Evolutionary conservation across 148 eudicot genomes (phyloP).

Genomic region (Camellia lanceoleosa): DNA sequence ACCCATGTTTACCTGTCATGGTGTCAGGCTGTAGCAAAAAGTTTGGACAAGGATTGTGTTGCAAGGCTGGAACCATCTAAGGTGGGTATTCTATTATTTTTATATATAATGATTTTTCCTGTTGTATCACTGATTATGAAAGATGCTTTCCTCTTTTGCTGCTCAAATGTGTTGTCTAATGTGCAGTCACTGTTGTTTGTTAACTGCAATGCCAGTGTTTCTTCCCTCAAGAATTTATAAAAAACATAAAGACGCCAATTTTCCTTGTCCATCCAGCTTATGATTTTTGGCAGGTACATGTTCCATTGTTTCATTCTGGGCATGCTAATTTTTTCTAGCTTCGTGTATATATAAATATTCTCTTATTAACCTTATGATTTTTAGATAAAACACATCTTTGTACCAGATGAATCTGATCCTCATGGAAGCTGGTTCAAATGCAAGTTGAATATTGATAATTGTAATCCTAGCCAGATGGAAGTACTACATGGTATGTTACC

Average conservation of each 20-base stretch:
- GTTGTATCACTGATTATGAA: not conserved
- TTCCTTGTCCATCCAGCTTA: conserved; percentile 92
- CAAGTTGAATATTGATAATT: conserved; percentile 49
- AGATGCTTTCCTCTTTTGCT: conserved; percentile 9
- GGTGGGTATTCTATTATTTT: conserved; percentile 37
- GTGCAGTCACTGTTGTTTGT: conserved; percentile 15
- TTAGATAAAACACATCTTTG: conserved; percentile 73
- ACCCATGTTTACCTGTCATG: not conserved
- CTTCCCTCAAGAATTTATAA: conserved; percentile 71
- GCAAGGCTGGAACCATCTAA: conserved; percentile 59
- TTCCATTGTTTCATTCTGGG: not conserved
- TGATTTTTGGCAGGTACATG: conserved; percentile 91
- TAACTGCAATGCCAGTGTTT: conserved; percentile 61
- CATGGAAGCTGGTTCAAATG: conserved; percentile 60
- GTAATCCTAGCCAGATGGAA: conserved; percentile 55
- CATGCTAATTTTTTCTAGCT: not conserved
- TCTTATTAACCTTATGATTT: conserved; percentile 6
- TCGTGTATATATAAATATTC: not conserved
- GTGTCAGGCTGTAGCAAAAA: conserved; percentile 63
- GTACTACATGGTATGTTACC: conserved; percentile 53
- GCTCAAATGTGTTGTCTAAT: conserved; percentile 14
- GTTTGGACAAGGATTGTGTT: conserved; percentile 71
- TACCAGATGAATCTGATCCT: conserved; percentile 56
- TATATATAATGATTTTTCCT: not conserved
- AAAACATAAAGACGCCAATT: conserved; percentile 66